Evolutionary conservation across 2,329 filamentous ascomycete species (phyloP).

Genomic region (Byssothecium circinans): DNA sequence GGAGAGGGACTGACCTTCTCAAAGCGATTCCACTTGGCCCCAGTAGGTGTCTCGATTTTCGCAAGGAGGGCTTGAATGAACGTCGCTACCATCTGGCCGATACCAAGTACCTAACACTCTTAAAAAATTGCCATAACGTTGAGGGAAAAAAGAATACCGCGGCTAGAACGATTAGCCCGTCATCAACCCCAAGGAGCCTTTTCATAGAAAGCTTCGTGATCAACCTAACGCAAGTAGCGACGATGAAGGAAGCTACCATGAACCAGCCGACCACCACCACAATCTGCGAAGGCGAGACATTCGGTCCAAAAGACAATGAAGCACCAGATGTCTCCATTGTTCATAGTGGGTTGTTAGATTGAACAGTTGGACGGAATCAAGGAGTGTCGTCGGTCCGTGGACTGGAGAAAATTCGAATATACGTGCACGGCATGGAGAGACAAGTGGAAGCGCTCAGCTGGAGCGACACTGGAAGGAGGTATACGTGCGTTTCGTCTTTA

Average conservation of each 20-base stretch:
- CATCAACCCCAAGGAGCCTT: constrained; percentile 2
- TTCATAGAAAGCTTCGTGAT: constrained; percentile 6
- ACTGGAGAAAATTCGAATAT: too few relatives aligned
- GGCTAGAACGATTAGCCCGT: constrained; percentile 1
- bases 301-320: neutral
- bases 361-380: too few relatives aligned
- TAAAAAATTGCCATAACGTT: neutral
- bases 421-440: too few relatives aligned
- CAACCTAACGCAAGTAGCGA: neutral
- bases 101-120: neutral
- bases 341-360: too few relatives aligned
- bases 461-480: neutral
- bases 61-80: constrained; percentile 2
- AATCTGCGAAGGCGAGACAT: constrained; percentile 2
- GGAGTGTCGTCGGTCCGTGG: too few relatives aligned
- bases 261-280: constrained; percentile 5
- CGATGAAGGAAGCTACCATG: neutral
- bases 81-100: constrained; percentile 4
- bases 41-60: neutral
- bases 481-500: neutral
- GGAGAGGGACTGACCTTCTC: neutral
- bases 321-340: neutral
- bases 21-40: neutral
- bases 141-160: neutral
- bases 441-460: too few relatives aligned